Percentiles rank a stretch among this genome's conserved stretches.
Evolutionary conservation across 2,329 filamentous ascomycete genomes (phyloP).

Genomic region (Penicillium sp.): DNA sequence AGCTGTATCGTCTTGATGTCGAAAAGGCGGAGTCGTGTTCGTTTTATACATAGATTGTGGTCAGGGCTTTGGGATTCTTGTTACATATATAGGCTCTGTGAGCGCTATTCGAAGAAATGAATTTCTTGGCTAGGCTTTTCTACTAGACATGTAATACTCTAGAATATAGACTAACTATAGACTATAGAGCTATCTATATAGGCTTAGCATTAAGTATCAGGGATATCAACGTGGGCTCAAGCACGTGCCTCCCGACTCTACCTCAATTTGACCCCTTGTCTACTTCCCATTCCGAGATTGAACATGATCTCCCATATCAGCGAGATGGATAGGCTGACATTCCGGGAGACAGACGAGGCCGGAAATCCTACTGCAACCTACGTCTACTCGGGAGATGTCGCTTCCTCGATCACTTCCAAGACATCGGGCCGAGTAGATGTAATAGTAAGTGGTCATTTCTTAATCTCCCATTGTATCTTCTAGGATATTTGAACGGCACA

Average conservation of each 20-base stretch:
- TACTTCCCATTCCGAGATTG: neutral
- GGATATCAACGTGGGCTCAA: constrained; percentile 1
- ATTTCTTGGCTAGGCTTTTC: neutral
- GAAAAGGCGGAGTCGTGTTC: constrained; percentile 11
- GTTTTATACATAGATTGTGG: constrained; percentile 16
- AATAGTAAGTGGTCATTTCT: constrained; percentile 26
- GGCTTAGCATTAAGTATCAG: neutral
- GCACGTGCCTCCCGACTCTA: constrained; percentile 5
- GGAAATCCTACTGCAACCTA: constrained; percentile 51
- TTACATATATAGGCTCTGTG: constrained; percentile 23
- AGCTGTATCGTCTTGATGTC: constrained; percentile 13
- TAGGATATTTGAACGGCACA: neutral
- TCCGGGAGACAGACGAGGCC: constrained; percentile 48
- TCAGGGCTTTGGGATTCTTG: constrained; percentile 8
- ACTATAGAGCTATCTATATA: neutral
- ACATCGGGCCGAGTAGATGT: constrained; percentile 45
- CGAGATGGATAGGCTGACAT: constrained; percentile 17
- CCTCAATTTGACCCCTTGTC: neutral
- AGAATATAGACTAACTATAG: neutral
- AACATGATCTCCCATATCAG: neutral
- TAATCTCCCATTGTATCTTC: neutral
- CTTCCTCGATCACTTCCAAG: constrained; percentile 12
- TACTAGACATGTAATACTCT: neutral
- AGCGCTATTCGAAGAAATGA: constrained; percentile 13
- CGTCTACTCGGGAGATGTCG: constrained; percentile 38